Evolutionary conservation across 352 stramenopile species (phyloP), one percentile per base, ranked within the genome.

Genomic region (Phytophthora cactorum): DNA sequence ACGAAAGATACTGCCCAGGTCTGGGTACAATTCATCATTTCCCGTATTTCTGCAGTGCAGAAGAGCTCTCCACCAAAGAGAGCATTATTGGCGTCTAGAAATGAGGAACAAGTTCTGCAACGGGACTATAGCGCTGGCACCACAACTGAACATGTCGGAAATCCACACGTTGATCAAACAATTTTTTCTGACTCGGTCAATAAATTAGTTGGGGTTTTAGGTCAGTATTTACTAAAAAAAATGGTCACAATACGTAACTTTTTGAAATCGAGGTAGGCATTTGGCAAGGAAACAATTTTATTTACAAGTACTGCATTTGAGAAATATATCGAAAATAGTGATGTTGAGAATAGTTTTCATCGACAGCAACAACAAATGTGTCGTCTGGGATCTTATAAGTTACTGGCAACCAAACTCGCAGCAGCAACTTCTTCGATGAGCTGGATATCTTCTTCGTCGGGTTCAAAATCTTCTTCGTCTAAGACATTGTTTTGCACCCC

Each of bases 351-450:
- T 22, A 22, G 22, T 22, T 22, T 22, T 22, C 22, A 22, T 22
- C 22, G 22, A 22, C 22, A 22, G 22, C 22, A 22, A 22, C 0
- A 22, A 22, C 22, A 22, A 22, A 22, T 22, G 22, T 22, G 22
- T 22, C 22, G 22, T 22, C 22, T 22, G 22, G 22, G 22, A 22
- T 22, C 22, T 22, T 22, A 22, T 22, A 22, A 22, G 22, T 22
- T 22, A 22, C 22, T 22, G 22, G 22, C 22, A 22, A 22, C 22
- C 22, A 22, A 22, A 22, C 22, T 22, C 22, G 22, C 22, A 36
- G 31, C 31, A 36, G 31, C 31, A 36, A 69, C 47, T 59, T 69
- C 28, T 43, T 70, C 47, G 31, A 70, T 70, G 9, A 70, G 62
- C 15, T 54, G 62, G 29, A 65, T 43, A 7, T 65, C 2, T 32